Evolutionary conservation across 2,329 filamentous ascomycete genomes (phyloP), one percentile per base, ranked within the genome.

Genomic region (Fusarium sp.): DNA sequence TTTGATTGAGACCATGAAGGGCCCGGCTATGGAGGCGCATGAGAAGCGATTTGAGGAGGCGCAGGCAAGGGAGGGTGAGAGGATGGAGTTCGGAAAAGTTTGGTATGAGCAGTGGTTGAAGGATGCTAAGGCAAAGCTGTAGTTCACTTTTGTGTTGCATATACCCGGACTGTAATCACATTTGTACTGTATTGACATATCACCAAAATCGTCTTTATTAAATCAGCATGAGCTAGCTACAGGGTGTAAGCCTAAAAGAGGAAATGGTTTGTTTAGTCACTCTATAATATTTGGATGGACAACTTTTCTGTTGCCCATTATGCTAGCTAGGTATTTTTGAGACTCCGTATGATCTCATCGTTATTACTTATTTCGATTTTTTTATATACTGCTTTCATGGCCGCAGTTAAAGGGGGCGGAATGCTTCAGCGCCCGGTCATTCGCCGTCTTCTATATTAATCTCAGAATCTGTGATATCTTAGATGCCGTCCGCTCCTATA

Each of bases 1-100:
- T 76, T 86, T 88, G 9, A 77, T 93, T 34, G 84, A 78, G 18
- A 82, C 88, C 72, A 77, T 94, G 69, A 85, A 85, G 59, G 81
- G 81, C 5, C 82, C 86, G 58, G 80, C 80, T 28, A 81, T 84
- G 70, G 86, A 84, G 30, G 77, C 75, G 34, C 83, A 85, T 65
- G 85, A 89, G 74, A 81, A 81, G 73, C 79, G 84, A 53, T 85
- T 84, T 72, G 81, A 82, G 46, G 79, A 79, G 13, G 69, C 77
- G 53, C 75, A 79, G 65, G 77, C 78, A 68, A 78, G 75, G 50
- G 83, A 83, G 62, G 77, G 78, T 6, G 81, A 81, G 70, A 79
- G 83, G 54, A 75, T 78, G 73, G 82, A 81, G 74, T 83, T 80
- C 65, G 80, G 80, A 45, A 80, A 77, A 74, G 79, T 81, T 70